Percentiles rank a stretch among this genome's conserved stretches.
Conservation (phyloP, 371 early-diverging fungal species). For the Mortierella sp. region DNA sequence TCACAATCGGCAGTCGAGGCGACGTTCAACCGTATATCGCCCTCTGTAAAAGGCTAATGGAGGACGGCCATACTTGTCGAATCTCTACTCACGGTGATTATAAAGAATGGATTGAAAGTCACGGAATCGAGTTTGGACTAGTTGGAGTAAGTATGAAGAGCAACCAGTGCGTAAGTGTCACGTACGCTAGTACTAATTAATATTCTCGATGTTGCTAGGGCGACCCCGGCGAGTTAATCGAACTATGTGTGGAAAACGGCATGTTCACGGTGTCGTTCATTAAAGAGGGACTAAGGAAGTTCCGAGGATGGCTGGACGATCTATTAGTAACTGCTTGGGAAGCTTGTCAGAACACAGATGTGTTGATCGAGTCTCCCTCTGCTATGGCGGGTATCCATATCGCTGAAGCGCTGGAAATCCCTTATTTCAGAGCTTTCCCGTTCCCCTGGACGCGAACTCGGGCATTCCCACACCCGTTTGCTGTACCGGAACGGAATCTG, state of each 20-base stretch:
- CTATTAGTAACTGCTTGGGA: constrained; percentile 75
- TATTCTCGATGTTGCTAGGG: constrained; percentile 10
- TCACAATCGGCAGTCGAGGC: constrained; percentile 89
- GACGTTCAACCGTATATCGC: constrained; percentile 92
- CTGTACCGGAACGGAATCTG: constrained; percentile 73
- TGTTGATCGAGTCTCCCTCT: constrained; percentile 83
- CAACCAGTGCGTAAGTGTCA: not conserved
- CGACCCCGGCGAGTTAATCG: constrained; percentile 52
- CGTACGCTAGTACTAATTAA: too few species aligned
- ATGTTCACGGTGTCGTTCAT: constrained; percentile 83
- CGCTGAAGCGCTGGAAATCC: constrained; percentile 80
- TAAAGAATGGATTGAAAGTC: constrained; percentile 79
- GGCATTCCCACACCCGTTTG: constrained; percentile 87
- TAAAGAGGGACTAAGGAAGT: constrained; percentile 73
- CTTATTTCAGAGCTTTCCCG: constrained; percentile 81
- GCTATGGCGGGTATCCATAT: constrained; percentile 87
- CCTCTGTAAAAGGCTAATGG: constrained; percentile 79
- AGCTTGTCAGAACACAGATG: constrained; percentile 81
- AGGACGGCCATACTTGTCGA: constrained; percentile 79
- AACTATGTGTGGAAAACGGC: constrained; percentile 82
- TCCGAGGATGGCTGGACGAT: constrained; percentile 84
- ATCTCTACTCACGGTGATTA: constrained; percentile 86
- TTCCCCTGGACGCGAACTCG: constrained; percentile 89
- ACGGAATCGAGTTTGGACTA: constrained; percentile 80
- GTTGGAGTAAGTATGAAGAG: constrained; percentile 80